Conservation (phyloP, 345 rosid species). For the Arabis hirsuta region DNA sequence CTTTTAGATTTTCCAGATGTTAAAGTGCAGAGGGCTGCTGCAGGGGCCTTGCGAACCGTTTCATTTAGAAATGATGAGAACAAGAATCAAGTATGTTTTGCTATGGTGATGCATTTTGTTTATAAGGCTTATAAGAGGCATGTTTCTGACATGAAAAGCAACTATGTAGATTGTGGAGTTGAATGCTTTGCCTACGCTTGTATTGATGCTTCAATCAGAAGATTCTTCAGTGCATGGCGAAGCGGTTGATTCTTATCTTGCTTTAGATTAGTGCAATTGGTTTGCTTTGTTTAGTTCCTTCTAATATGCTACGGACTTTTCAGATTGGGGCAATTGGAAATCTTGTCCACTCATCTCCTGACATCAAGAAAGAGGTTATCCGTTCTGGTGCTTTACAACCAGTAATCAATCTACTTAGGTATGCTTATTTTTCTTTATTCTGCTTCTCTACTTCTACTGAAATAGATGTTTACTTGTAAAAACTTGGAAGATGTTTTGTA, state of each 20-base stretch:
- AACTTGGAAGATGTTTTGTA: constrained; percentile 11
- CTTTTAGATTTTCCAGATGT: constrained; percentile 56
- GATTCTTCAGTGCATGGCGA: constrained; percentile 67
- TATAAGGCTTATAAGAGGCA: not conserved
- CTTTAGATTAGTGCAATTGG: not conserved
- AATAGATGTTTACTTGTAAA: constrained; percentile 6
- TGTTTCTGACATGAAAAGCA: constrained; percentile 25
- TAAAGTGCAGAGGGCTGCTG: constrained; percentile 83
- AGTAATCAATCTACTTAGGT: constrained; percentile 77
- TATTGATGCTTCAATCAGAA: constrained; percentile 68
- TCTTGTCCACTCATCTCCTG: constrained; percentile 77
- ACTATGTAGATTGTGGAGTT: constrained; percentile 69
- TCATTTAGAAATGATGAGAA: constrained; percentile 80
- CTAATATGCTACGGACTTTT: constrained; percentile 19
- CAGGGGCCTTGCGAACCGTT: constrained; percentile 74
- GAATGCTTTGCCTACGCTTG: constrained; percentile 67
- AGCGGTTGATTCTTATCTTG: constrained; percentile 57
- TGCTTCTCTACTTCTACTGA: not conserved
- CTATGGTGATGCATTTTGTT: not conserved
- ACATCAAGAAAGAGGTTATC: constrained; percentile 71
- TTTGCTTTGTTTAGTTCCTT: constrained; percentile 8
- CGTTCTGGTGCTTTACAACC: constrained; percentile 82
- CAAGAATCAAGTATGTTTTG: constrained; percentile 56
- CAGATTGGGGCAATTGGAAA: constrained; percentile 83
- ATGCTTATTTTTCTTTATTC: constrained; percentile 20